Conservation (phyloP, 2,329 filamentous ascomycete genomes). For the Falciphora oryzae region DNA sequence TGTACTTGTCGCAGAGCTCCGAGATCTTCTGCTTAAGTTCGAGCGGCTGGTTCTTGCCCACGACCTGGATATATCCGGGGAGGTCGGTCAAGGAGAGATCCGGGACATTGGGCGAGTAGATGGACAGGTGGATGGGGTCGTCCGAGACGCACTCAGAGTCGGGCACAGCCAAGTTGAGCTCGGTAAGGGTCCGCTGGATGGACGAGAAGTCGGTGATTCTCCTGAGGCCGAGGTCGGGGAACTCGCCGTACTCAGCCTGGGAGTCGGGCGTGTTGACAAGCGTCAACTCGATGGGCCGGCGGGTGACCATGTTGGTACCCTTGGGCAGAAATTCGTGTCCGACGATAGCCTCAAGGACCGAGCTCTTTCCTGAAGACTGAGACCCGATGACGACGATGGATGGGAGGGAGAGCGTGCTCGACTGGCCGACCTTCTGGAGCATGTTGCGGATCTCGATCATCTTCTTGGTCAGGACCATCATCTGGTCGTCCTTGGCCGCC, state of each 20-base stretch:
- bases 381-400: slow-evolving; percentile 99
- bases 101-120: slow-evolving; percentile 92
- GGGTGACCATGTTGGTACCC: slow-evolving; percentile 97
- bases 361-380: slow-evolving; percentile 97
- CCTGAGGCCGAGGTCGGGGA: slow-evolving; percentile 82
- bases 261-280: slow-evolving; percentile 90
- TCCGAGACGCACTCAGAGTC: slow-evolving; percentile 90
- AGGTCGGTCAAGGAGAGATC: slow-evolving; percentile 95
- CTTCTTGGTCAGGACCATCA: slow-evolving; percentile 98
- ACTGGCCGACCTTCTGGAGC: slow-evolving; percentile 86
- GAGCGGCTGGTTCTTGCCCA: slow-evolving; percentile 81
- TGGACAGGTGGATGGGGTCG: slow-evolving; percentile 91
- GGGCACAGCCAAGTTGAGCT: slow-evolving; percentile 89
- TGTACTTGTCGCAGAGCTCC: slow-evolving; percentile 97
- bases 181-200: slow-evolving; percentile 89
- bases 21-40: slow-evolving; percentile 94
- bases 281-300: slow-evolving; percentile 91
- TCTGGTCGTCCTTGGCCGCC: slow-evolving; percentile 84
- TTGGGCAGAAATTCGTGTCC: slow-evolving; percentile 97
- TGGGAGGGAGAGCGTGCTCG: slow-evolving; percentile 77
- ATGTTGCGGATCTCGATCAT: slow-evolving; percentile 99
- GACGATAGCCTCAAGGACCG: slow-evolving; percentile 92
- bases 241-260: slow-evolving; percentile 88
- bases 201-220: slow-evolving; percentile 88
- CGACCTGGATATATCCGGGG: slow-evolving; percentile 95